Conservation (phyloP, 495 filamentous ascomycete genomes). For the Lepidopterella palustris region DNA sequence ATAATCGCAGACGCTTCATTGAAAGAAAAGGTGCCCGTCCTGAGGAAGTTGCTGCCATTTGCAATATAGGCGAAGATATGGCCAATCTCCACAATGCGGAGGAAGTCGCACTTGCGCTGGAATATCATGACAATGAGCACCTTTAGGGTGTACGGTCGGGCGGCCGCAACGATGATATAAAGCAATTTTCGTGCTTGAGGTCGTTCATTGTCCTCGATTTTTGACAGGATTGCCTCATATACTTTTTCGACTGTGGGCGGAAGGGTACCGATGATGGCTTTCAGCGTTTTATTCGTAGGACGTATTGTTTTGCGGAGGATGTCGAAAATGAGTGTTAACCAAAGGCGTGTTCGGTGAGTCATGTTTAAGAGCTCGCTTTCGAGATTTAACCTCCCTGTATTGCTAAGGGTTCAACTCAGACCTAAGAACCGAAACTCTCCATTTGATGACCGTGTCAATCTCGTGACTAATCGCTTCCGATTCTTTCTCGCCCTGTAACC, state of each 20-base stretch:
- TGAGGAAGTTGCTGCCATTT: too few relatives aligned
- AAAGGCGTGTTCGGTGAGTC: constrained; percentile 27
- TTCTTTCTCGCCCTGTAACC: constrained; percentile 4
- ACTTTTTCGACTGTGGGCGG: constrained; percentile 10
- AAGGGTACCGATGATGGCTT: constrained; percentile 6
- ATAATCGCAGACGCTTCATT: too few relatives aligned
- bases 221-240: constrained; percentile 9
- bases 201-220: constrained; percentile 4
- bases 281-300: not conserved
- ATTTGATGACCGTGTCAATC: constrained; percentile 12
- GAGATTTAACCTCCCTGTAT: constrained; percentile 1
- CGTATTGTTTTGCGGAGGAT: constrained; percentile 1
- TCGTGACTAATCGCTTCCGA: constrained; percentile 9
- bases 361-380: constrained; percentile 14
- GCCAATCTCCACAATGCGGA: too few relatives aligned
- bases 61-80: too few relatives aligned
- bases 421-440: not conserved
- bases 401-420: not conserved
- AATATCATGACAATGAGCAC: too few relatives aligned
- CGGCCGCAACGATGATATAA: constrained; percentile 9
- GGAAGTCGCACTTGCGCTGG: too few relatives aligned
- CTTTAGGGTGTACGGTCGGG: constrained; percentile 4
- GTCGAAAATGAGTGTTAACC: constrained; percentile 14
- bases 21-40: too few relatives aligned
- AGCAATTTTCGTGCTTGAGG: not conserved